phyloP scores from a whole-genome alignment of 495 filamentous ascomycete species.

The Chaetomium cochliodes region DNA sequence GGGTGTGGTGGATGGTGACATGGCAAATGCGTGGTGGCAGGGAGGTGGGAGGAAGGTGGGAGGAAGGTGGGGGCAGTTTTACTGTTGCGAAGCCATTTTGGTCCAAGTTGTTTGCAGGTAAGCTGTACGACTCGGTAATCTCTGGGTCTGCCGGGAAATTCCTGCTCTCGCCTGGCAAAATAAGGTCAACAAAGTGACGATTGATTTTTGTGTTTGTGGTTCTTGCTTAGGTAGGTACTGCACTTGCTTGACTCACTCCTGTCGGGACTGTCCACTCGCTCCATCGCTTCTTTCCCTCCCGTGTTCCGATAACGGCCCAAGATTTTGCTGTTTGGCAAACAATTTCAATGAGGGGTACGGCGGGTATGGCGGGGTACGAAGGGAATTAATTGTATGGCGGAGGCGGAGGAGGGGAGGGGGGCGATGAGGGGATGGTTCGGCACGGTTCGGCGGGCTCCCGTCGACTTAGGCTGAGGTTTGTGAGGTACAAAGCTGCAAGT shows the following conservation, averaged over 20 bases:
- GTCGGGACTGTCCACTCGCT: neutral
- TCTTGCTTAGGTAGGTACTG: no score
- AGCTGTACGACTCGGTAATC: slow-evolving; percentile 2
- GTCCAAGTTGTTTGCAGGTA: neutral
- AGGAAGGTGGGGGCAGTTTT: slow-evolving; percentile 18
- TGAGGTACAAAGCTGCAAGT: neutral
- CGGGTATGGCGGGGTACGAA: slow-evolving; percentile 16
- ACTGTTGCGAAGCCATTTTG: slow-evolving; percentile 41
- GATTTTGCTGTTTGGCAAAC: slow-evolving; percentile 5
- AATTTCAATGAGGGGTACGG: slow-evolving; percentile 19
- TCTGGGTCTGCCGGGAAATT: slow-evolving; percentile 13
- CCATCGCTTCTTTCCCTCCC: neutral
- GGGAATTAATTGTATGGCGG: no score
- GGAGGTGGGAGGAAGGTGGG: neutral
- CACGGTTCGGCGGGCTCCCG: slow-evolving; percentile 6
- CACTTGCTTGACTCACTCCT: slow-evolving; percentile 15
- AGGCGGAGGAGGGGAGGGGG: no score
- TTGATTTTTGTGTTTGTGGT: slow-evolving; percentile 4
- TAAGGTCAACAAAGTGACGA: neutral
- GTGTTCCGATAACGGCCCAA: slow-evolving; percentile 28
- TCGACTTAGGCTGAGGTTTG: slow-evolving; percentile 5
- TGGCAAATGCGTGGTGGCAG: slow-evolving; percentile 2
- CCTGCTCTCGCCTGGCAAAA: slow-evolving; percentile 13
- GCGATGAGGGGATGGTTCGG: neutral
- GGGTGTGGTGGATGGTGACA: neutral